Conservation (phyloP, 306 rosid species). For the Gastrolobium bilobum region DNA sequence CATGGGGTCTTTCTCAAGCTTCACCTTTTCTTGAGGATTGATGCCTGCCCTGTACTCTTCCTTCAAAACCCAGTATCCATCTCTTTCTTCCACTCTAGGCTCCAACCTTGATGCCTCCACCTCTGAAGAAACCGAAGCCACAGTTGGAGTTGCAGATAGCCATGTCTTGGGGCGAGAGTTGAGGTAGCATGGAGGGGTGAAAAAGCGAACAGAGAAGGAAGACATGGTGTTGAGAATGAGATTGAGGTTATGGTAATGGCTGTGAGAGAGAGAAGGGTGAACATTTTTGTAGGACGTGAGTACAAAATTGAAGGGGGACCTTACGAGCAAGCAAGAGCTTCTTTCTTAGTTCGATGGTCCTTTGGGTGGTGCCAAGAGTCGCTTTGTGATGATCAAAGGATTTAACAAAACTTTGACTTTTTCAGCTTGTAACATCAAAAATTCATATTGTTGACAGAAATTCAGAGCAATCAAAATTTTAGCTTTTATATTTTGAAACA, state of each 20-base stretch:
- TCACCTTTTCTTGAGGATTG: slow-evolving; percentile 83
- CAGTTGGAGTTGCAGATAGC: slow-evolving; percentile 59
- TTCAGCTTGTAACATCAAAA: too few species aligned
- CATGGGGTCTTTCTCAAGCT: slow-evolving; percentile 88
- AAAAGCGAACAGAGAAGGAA: slow-evolving; percentile 67
- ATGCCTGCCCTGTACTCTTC: slow-evolving; percentile 79
- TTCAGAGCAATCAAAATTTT: too few species aligned
- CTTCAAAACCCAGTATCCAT: slow-evolving; percentile 84
- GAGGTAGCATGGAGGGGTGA: slow-evolving; percentile 55
- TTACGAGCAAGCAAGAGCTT: slow-evolving; percentile 58
- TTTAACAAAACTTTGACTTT: too few species aligned
- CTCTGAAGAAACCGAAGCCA: slow-evolving; percentile 51
- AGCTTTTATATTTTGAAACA: too few species aligned
- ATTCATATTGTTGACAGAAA: not conserved
- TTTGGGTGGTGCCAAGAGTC: slow-evolving; percentile 77
- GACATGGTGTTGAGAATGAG: slow-evolving; percentile 55
- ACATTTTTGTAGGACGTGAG: slow-evolving; percentile 68
- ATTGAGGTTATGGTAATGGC: not conserved
- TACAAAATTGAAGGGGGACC: slow-evolving; percentile 53
- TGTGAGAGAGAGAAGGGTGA: slow-evolving; percentile 32
- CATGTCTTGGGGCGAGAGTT: slow-evolving; percentile 50
- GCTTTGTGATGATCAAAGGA: not conserved
- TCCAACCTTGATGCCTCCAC: slow-evolving; percentile 68
- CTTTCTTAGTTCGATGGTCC: slow-evolving; percentile 47
- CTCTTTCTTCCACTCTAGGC: slow-evolving; percentile 80